These are phyloP conservation scores for Heterobasidion irregulare DNA, from an alignment of 1,284 basidiomycete genomes.

Conservation along the genomic window DNA sequence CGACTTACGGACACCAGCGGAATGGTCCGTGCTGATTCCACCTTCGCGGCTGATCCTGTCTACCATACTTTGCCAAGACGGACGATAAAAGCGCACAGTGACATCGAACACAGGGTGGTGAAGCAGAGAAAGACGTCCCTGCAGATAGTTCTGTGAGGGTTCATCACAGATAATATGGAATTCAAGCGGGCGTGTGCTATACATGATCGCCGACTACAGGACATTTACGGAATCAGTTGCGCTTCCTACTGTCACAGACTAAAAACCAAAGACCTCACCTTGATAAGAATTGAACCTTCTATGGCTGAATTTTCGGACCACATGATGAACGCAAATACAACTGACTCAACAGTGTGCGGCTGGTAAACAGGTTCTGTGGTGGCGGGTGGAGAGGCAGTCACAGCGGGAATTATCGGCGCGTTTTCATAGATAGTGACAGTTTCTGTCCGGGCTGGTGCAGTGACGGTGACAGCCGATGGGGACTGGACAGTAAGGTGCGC, in stretches of 20 bases:
- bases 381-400: background rate
- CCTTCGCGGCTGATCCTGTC: conserved; percentile 38
- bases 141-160: conserved; percentile 26
- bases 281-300: conserved; percentile 36
- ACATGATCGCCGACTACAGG: conserved; percentile 34
- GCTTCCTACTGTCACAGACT: background rate
- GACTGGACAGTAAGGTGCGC: background rate
- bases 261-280: conserved; percentile 19
- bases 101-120: conserved; percentile 26
- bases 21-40: conserved; percentile 34
- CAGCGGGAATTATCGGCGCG: background rate
- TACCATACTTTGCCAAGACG: conserved; percentile 29
- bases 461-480: background rate
- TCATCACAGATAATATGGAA: conserved; percentile 41
- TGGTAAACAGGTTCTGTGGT: background rate
- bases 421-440: background rate
- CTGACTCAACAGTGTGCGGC: conserved; percentile 16
- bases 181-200: conserved; percentile 32
- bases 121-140: conserved; percentile 27
- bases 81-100: conserved; percentile 31
- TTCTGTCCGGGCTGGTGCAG: background rate
- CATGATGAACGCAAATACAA: conserved; percentile 37
- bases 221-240: conserved; percentile 21
- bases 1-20: conserved; percentile 36
- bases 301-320: conserved; percentile 33